Percentiles rank a stretch among this genome's conserved stretches.
Conservation (phyloP, 2,329 filamentous ascomycete genomes). For the Didymella pomorum region DNA sequence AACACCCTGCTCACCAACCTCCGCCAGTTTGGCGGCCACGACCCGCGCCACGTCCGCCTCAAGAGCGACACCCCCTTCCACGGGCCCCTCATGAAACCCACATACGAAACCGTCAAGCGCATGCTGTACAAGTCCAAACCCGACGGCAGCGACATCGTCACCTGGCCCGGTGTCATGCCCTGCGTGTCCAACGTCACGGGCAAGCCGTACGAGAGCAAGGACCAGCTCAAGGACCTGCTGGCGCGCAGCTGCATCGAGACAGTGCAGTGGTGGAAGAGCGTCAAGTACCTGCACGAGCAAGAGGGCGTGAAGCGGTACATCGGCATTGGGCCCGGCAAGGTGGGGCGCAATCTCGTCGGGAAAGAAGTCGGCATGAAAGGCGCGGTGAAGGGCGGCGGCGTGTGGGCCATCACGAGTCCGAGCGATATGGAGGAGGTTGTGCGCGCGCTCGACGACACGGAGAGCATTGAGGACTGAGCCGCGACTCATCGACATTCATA, state of each 20-base stretch:
- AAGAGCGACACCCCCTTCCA: slow-evolving; percentile 92
- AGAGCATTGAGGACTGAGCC: slow-evolving; percentile 33
- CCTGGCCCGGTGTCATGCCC: slow-evolving; percentile 76
- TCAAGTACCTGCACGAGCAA: slow-evolving; percentile 86
- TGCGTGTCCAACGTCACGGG: slow-evolving; percentile 89
- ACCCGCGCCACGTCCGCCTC: slow-evolving; percentile 84
- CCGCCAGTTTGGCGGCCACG: slow-evolving; percentile 87
- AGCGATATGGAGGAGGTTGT: slow-evolving; percentile 60
- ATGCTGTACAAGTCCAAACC: slow-evolving; percentile 68
- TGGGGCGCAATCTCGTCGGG: slow-evolving; percentile 89
- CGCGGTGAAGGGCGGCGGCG: slow-evolving; percentile 83
- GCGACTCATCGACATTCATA: background rate
- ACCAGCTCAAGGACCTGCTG: slow-evolving; percentile 79
- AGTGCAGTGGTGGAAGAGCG: slow-evolving; percentile 93
- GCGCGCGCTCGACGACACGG: slow-evolving; percentile 57
- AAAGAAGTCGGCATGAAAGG: slow-evolving; percentile 95
- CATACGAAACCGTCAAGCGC: slow-evolving; percentile 74
- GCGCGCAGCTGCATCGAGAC: slow-evolving; percentile 88
- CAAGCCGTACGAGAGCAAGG: slow-evolving; percentile 75
- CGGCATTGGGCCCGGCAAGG: slow-evolving; percentile 91
- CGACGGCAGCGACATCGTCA: slow-evolving; percentile 70
- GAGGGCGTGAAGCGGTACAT: slow-evolving; percentile 84
- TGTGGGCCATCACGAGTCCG: slow-evolving; percentile 89
- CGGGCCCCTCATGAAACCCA: slow-evolving; percentile 89
- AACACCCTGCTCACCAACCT: slow-evolving; percentile 83